Conservation (phyloP, 768 basidiomycete species). For the Suillus brevipes region DNA sequence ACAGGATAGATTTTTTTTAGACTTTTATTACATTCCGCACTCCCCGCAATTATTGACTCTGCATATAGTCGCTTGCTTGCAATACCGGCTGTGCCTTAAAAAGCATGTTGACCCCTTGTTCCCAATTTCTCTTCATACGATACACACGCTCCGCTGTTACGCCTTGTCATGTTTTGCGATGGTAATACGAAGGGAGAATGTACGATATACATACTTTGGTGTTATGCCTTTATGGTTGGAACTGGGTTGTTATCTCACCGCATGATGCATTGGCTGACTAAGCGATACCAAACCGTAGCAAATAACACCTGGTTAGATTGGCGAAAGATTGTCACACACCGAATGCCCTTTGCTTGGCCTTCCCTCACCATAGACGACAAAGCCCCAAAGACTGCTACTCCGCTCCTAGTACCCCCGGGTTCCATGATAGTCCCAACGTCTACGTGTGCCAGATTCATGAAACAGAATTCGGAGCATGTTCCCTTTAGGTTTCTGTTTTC, state of each 20-base stretch:
- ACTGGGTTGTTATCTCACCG: not conserved
- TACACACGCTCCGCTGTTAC: slow-evolving; percentile 14
- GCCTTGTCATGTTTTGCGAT: slow-evolving; percentile 13
- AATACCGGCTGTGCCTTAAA: slow-evolving; percentile 3
- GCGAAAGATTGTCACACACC: too few relatives aligned
- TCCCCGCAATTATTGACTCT: slow-evolving; percentile 4
- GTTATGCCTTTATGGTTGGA: not conserved
- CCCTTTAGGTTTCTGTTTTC: too few relatives aligned
- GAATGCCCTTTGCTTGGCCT: too few relatives aligned
- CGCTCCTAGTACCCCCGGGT: too few relatives aligned
- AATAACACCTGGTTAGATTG: too few relatives aligned
- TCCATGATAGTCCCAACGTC: too few relatives aligned
- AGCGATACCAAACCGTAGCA: too few relatives aligned
- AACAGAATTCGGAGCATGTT: too few relatives aligned
- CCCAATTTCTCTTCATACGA: slow-evolving; percentile 11
- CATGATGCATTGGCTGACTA: too few relatives aligned
- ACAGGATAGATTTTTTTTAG: not conserved
- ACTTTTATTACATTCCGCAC: not conserved
- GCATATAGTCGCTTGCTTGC: slow-evolving; percentile 12
- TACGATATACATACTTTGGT: not conserved
- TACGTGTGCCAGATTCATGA: too few relatives aligned
- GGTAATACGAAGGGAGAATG: slow-evolving; percentile 5
- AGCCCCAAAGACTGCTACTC: too few relatives aligned
- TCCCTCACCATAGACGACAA: too few relatives aligned
- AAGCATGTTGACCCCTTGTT: not conserved